Conservation (phyloP, 345 rosid genomes). For the Eucalyptus decipiens region DNA sequence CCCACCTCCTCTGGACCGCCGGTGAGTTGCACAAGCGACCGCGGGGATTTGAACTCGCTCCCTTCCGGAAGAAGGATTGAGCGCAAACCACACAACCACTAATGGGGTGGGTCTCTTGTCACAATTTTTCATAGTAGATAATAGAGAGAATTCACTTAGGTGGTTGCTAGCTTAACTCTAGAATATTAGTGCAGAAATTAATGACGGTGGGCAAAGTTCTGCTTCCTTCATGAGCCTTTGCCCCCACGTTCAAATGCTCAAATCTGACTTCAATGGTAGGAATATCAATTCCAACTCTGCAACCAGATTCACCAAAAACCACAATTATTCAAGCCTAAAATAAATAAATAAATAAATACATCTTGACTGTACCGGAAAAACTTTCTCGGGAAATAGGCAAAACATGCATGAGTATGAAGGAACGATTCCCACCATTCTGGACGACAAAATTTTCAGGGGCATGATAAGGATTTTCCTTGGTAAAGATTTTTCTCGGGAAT, state of each 20-base stretch:
- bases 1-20: too few relatives aligned
- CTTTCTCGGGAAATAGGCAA: background rate
- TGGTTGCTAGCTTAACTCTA: slow-evolving; percentile 22
- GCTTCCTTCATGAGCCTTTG: slow-evolving; percentile 51
- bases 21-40: too few relatives aligned
- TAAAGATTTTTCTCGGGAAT: background rate
- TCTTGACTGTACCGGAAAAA: background rate
- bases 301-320: background rate
- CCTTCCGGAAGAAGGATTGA: too few relatives aligned
- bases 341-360: background rate
- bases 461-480: background rate
- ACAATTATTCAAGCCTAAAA: background rate
- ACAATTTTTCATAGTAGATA: too few relatives aligned
- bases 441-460: background rate
- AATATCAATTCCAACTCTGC: slow-evolving; percentile 40
- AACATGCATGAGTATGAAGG: background rate
- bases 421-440: background rate
- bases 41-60: too few relatives aligned
- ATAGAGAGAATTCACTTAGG: background rate
- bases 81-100: too few relatives aligned
- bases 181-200: slow-evolving; percentile 30
- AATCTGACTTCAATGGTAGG: slow-evolving; percentile 49
- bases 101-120: too few relatives aligned
- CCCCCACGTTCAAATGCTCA: slow-evolving; percentile 34
- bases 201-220: slow-evolving; percentile 54